phyloP scores from a whole-genome alignment of 345 rosid species.

The Acer negundo region DNA sequence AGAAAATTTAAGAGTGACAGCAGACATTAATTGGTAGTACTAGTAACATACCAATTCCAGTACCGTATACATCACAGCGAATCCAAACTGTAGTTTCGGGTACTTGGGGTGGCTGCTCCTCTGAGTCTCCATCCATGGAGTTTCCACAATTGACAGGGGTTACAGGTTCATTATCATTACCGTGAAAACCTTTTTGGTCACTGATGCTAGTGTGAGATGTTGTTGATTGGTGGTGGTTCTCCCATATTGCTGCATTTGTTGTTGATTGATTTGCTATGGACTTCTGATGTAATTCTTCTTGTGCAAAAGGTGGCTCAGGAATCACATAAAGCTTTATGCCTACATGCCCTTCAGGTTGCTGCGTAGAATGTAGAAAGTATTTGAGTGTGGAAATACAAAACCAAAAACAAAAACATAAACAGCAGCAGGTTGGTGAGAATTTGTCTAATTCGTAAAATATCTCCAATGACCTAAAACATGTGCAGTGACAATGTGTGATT shows the following conservation, averaged over 20 bases:
- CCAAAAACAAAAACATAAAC: background rate
- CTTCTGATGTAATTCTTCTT: conserved; percentile 38
- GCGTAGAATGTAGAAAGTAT: conserved; percentile 22
- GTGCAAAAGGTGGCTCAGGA: conserved; percentile 59
- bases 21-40: no score
- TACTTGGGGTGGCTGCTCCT: conserved; percentile 34
- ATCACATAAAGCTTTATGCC: conserved; percentile 76
- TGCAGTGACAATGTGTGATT: background rate
- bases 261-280: conserved; percentile 31
- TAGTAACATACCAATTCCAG: no score
- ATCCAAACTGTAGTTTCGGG: conserved; percentile 65
- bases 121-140: conserved; percentile 28
- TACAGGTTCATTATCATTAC: conserved; percentile 29
- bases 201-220: conserved; percentile 25
- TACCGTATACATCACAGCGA: no score
- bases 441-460: conserved; percentile 91
- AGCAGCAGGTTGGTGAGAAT: conserved; percentile 66
- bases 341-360: conserved; percentile 96
- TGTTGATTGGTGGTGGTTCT: no score
- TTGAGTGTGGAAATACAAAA: background rate
- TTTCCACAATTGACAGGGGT: conserved; percentile 33
- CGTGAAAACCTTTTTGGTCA: conserved; percentile 29
- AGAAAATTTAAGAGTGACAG: no score
- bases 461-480: conserved; percentile 44
- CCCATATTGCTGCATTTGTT: no score